Evolutionary conservation across 2,329 filamentous ascomycete genomes (phyloP).

Genomic region (Pyrenophora teres): DNA sequence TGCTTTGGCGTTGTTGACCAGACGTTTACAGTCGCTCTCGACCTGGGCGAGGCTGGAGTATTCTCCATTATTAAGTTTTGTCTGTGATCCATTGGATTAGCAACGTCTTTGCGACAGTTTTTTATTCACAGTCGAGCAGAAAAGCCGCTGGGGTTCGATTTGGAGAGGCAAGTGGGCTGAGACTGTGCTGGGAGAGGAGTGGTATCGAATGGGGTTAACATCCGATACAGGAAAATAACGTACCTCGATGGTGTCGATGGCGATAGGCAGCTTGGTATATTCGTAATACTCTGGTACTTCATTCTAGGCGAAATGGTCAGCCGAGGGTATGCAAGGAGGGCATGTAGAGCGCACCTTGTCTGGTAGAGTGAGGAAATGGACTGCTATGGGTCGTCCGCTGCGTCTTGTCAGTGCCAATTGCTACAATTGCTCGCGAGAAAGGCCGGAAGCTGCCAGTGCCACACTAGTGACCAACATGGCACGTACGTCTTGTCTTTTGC

Average conservation of each 20-base stretch:
- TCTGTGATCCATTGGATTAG: conserved; percentile 36
- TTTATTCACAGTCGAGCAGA: too few relatives aligned
- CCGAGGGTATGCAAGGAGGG: conserved; percentile 11
- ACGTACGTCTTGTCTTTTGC: conserved; percentile 82
- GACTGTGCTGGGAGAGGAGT: neutral
- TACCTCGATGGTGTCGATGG: conserved; percentile 75
- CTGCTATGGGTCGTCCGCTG: conserved; percentile 72
- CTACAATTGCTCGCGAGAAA: neutral
- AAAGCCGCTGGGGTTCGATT: too few relatives aligned
- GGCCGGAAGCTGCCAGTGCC: conserved; percentile 2
- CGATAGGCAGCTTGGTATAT: conserved; percentile 76
- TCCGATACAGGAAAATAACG: conserved; percentile 13
- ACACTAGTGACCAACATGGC: conserved; percentile 11
- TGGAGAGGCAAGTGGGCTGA: neutral
- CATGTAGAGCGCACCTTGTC: conserved; percentile 52
- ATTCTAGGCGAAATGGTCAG: conserved; percentile 48
- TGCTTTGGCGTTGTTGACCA: conserved; percentile 85
- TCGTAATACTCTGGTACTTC: conserved; percentile 77
- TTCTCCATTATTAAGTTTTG: conserved; percentile 69
- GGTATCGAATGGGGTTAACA: neutral
- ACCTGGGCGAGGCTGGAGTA: conserved; percentile 74
- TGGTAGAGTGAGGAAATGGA: conserved; percentile 74
- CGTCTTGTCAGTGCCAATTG: conserved; percentile 28
- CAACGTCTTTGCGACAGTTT: neutral
- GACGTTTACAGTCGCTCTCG: conserved; percentile 84